Evolutionary conservation across 345 rosid species (phyloP).

Genomic region (Cardamine chenopodiifolia): DNA sequence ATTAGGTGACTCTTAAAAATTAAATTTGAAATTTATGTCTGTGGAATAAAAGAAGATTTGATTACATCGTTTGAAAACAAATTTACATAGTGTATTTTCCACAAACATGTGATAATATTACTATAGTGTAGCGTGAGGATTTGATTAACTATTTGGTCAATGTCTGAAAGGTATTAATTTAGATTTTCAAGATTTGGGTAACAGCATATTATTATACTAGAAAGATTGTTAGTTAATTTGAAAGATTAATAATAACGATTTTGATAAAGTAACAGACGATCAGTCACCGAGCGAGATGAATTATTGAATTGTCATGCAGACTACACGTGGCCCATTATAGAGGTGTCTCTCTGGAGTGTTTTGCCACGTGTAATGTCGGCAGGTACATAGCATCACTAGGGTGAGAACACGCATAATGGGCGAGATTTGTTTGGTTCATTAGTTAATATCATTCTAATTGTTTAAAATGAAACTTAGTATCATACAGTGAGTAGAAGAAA

Average conservation of each 20-base stretch:
- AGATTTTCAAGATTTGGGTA: constrained; percentile 10
- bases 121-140: constrained; percentile 18
- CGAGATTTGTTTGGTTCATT: too few relatives aligned
- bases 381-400: too few relatives aligned
- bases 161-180: background rate
- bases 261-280: constrained; percentile 1
- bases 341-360: constrained; percentile 25
- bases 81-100: background rate
- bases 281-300: constrained; percentile 18
- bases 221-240: background rate
- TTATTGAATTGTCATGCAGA: constrained; percentile 29
- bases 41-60: background rate
- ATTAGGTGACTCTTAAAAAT: background rate
- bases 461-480: too few relatives aligned
- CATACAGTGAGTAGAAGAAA: too few relatives aligned
- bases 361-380: constrained; percentile 32
- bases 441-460: too few relatives aligned
- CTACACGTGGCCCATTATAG: constrained; percentile 37
- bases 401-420: too few relatives aligned
- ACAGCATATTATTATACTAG: background rate
- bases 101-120: background rate
- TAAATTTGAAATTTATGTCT: background rate
- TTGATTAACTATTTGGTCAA: constrained; percentile 10
- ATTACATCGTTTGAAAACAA: background rate
- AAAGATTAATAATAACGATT: background rate